These are phyloP conservation scores for Populus davidiana DNA, from an alignment of 345 rosid genomes.

Conservation along the genomic window DNA sequence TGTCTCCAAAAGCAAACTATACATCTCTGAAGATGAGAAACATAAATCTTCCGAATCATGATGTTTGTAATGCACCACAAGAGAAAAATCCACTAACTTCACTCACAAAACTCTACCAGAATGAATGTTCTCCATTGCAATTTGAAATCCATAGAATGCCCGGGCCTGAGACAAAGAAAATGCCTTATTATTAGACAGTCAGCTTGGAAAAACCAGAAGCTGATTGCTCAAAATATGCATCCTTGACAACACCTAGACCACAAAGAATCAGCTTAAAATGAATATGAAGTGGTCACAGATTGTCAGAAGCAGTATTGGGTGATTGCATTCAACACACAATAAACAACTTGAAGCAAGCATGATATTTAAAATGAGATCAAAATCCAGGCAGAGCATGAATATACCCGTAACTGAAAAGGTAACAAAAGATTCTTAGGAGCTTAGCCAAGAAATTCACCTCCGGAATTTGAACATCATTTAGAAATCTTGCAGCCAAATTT, in stretches of 20 bases:
- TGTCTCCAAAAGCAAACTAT: constrained; percentile 89
- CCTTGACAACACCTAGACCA: background rate
- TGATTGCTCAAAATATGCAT: constrained; percentile 1
- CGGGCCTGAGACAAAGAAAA: constrained; percentile 57
- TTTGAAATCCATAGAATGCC: constrained; percentile 91
- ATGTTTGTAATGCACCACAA: background rate
- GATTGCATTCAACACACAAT: background rate
- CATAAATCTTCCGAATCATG: constrained; percentile 15
- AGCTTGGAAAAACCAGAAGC: background rate
- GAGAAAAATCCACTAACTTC: background rate
- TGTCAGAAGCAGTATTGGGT: background rate
- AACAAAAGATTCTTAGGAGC: background rate
- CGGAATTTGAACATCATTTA: constrained; percentile 80
- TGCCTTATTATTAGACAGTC: constrained; percentile 20
- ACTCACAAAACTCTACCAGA: constrained; percentile 54
- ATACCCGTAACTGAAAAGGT: background rate
- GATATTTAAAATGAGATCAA: background rate
- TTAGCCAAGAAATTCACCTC: constrained; percentile 46
- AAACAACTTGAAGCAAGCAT: background rate
- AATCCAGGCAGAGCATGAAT: background rate
- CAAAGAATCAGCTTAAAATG: background rate
- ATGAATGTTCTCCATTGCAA: constrained; percentile 94
- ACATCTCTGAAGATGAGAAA: constrained; percentile 59
- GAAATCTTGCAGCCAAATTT: constrained; percentile 81
- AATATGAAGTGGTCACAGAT: background rate